Evolutionary conservation across 139 green algal species (phyloP), one percentile per base, ranked within the genome.

Genomic region (Yamagishiella unicocca): DNA sequence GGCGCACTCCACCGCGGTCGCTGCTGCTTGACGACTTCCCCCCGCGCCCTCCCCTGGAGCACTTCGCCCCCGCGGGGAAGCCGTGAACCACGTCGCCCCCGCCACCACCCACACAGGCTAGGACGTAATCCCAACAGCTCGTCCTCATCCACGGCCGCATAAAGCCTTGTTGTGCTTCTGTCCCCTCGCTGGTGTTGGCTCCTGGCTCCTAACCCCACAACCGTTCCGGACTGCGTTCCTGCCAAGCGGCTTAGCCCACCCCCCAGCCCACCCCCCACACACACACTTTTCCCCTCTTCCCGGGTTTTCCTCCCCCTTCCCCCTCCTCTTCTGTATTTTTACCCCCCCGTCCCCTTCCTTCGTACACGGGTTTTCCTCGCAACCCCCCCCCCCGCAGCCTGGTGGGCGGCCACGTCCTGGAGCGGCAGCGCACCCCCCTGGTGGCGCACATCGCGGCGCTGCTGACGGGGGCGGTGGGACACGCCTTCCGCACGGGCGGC

Each of bases 371-470:
- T n/a, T n/a, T 68, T 68, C 58, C 21, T 43, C 45, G 29, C 14
- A 55, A 9, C 62, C 22, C n/a, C 6, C 62, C 29, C 62, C 62
- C 40, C 25, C 61, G 1, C 53, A 82, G 74, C 53, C 67, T 93
- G 78, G 89, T 93, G 58, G 93, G 91, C 2, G 78, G 92, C 22
- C 94, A 93, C 72, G 72, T 96, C 43, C 37, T 95, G 24, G 93
- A 97, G 77, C 89, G 95, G 33, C 67, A 90, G 88, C 83, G 74
- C 2, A 46, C 71, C n/a, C 29, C 55, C 9, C 54, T 79, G 33
- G 75, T 92, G 31, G 46, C 50, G 19, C 33, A 66, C 68, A 89
- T 92, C 27, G 88, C 88, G 7, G 40, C 55, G 73, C 58, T 91
- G 58, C 72, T 91, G 54, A 61, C 85, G 58, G 62, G 42, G n/a